Evolutionary conservation across 108 stramenopile genomes (phyloP).

Genomic region (Skeletonema costatum): DNA sequence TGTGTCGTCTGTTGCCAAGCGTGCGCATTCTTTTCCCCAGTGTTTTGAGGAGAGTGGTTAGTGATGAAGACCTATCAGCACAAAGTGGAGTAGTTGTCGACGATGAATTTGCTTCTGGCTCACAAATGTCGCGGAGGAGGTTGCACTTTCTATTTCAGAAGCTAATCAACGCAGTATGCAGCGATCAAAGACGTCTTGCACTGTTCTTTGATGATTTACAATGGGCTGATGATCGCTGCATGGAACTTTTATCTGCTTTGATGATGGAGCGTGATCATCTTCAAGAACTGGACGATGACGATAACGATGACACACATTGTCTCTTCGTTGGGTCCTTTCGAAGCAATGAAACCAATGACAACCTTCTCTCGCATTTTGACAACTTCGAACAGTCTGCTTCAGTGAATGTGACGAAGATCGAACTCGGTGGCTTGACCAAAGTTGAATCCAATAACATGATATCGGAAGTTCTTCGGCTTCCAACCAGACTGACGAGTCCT

Average conservation of each 20-base stretch:
- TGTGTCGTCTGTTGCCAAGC: conserved; percentile 1
- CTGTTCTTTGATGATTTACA: conserved; percentile 33
- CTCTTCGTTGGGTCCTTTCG: neutral
- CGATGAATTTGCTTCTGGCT: neutral
- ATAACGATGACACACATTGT: neutral
- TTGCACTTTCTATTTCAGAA: neutral
- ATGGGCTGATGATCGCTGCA: conserved; percentile 14
- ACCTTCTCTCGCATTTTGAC: neutral
- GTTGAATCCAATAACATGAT: neutral
- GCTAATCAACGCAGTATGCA: conserved; percentile 13
- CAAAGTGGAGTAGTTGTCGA: neutral
- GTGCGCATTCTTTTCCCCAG: neutral
- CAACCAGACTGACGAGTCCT: conserved; percentile 3
- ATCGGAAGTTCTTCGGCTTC: conserved; percentile 10
- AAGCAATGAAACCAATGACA: neutral
- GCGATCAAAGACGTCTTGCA: neutral
- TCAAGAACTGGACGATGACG: neutral
- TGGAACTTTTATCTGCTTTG: neutral
- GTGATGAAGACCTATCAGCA: conserved; percentile 1
- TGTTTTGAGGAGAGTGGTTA: neutral
- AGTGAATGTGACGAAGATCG: neutral
- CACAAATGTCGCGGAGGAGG: neutral
- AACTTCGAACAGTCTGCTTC: neutral
- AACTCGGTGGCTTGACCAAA: neutral
- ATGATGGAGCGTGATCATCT: neutral